These are phyloP conservation scores for Amesomyces nigricolor DNA, from an alignment of 2,329 filamentous ascomycete species.

Conservation along the genomic window DNA sequence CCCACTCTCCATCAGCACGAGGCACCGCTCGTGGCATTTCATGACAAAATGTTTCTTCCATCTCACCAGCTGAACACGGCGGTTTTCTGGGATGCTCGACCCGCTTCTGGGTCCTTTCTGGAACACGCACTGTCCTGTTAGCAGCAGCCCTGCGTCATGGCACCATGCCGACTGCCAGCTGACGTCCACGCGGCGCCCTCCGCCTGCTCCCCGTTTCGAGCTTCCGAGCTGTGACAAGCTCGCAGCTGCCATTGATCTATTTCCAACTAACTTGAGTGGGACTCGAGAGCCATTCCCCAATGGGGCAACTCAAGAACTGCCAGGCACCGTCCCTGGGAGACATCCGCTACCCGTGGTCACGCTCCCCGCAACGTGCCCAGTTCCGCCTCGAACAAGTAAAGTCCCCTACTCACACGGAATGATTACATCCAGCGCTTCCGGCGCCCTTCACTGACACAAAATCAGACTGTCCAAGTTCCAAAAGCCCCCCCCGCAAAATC, in stretches of 20 bases:
- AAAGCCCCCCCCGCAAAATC: neutral
- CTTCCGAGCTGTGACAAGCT: neutral
- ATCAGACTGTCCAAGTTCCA: neutral
- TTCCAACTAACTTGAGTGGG: neutral
- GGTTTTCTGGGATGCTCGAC: conserved; percentile 1
- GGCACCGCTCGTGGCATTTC: conserved; percentile 23
- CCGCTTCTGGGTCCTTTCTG: conserved; percentile 11
- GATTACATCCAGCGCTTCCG: neutral
- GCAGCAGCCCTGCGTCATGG: neutral
- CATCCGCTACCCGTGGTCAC: neutral
- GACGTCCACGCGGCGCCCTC: neutral
- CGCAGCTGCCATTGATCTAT: neutral
- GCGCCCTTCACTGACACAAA: neutral
- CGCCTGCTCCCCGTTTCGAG: conserved; percentile 4
- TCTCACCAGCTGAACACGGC: conserved; percentile 8
- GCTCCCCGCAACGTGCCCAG: neutral
- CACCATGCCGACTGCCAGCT: neutral
- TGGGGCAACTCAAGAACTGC: too few relatives aligned
- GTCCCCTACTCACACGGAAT: too few relatives aligned
- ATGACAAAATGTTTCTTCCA: conserved; percentile 29
- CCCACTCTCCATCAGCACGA: conserved; percentile 25
- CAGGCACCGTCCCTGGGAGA: neutral
- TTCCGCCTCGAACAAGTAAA: too few relatives aligned
- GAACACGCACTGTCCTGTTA: conserved; percentile 4
- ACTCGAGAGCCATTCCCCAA: neutral